A percentile compares a stretch with the other conserved stretches of the same genome.
Conservation (phyloP, 768 basidiomycete genomes). For the Porphyrellus cyaneotinctus region DNA sequence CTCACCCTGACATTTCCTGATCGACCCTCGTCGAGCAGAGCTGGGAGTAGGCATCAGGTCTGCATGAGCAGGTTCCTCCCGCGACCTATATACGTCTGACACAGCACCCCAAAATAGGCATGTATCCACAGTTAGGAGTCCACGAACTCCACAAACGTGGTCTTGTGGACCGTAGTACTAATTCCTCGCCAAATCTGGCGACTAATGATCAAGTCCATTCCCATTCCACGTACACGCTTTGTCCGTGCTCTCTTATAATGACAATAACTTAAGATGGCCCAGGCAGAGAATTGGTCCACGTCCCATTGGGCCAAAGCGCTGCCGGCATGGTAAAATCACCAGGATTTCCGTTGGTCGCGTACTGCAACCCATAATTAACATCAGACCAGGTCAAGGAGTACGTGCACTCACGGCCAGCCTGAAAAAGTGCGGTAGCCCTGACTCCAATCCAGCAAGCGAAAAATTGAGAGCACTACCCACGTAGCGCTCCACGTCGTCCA, state of each 20-base stretch:
- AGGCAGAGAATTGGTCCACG: conserved; percentile 69
- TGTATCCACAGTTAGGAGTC: conserved; percentile 4
- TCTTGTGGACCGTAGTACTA: neutral
- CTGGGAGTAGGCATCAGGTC: conserved; percentile 22
- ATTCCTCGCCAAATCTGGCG: neutral
- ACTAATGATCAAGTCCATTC: neutral
- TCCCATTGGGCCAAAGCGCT: conserved; percentile 72
- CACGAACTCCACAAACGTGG: neutral
- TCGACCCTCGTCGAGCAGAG: conserved; percentile 16
- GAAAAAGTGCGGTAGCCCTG: conserved; percentile 69
- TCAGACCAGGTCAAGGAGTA: neutral
- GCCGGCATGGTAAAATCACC: conserved; percentile 84
- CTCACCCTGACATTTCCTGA: conserved; percentile 24
- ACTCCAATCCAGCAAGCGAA: conserved; percentile 59
- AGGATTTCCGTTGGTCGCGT: conserved; percentile 39
- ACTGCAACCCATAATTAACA: conserved; percentile 35
- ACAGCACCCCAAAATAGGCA: conserved; percentile 16
- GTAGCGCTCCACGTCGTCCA: conserved; percentile 86
- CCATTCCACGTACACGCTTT: neutral
- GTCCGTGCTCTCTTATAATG: neutral
- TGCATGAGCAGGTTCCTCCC: conserved; percentile 9
- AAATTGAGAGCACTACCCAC: conserved; percentile 67
- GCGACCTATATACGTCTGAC: conserved; percentile 14
- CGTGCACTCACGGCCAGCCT: conserved; percentile 60
- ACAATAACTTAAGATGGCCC: conserved; percentile 50